phyloP scores from a whole-genome alignment of 768 basidiomycete species.

The Tylopilus felleus region DNA sequence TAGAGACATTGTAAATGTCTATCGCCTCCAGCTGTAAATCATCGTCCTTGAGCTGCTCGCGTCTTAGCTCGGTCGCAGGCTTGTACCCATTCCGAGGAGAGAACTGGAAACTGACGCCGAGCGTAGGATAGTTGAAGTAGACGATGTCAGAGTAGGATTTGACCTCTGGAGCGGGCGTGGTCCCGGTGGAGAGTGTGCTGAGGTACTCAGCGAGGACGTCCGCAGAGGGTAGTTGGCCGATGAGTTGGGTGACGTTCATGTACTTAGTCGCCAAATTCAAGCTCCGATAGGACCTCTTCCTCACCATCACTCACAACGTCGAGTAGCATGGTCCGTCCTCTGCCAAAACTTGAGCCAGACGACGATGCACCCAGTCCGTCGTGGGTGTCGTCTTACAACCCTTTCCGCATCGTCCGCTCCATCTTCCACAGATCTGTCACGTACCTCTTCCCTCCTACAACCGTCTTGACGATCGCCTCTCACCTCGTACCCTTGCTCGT shows the following conservation, averaged over 20 bases:
- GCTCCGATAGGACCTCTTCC: slow-evolving; percentile 18
- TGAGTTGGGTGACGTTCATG: slow-evolving; percentile 35
- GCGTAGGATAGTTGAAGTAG: slow-evolving; percentile 78
- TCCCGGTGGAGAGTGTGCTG: slow-evolving; percentile 28
- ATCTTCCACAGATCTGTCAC: neutral
- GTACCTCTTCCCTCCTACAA: slow-evolving; percentile 10
- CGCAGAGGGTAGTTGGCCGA: slow-evolving; percentile 53
- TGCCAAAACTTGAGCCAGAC: slow-evolving; percentile 17
- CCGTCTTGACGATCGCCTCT: slow-evolving; percentile 42
- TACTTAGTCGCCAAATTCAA: slow-evolving; percentile 5
- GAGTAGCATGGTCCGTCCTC: slow-evolving; percentile 21
- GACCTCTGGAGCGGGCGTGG: slow-evolving; percentile 48
- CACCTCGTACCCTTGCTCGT: slow-evolving; percentile 65
- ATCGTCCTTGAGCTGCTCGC: slow-evolving; percentile 48
- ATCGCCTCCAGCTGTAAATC: slow-evolving; percentile 63
- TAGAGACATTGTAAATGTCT: slow-evolving; percentile 74
- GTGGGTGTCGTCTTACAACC: neutral
- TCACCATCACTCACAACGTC: slow-evolving; percentile 3
- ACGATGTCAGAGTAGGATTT: slow-evolving; percentile 80
- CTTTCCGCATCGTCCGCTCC: neutral
- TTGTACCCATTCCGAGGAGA: slow-evolving; percentile 62
- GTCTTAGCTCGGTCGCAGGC: slow-evolving; percentile 43
- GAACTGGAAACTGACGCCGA: slow-evolving; percentile 84
- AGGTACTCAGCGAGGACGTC: slow-evolving; percentile 43
- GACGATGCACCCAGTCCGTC: slow-evolving; percentile 1